Evolutionary conservation across 2,329 filamentous ascomycete genomes (phyloP), one percentile per base, ranked within the genome.

Genomic region (Botrytis fabae): DNA sequence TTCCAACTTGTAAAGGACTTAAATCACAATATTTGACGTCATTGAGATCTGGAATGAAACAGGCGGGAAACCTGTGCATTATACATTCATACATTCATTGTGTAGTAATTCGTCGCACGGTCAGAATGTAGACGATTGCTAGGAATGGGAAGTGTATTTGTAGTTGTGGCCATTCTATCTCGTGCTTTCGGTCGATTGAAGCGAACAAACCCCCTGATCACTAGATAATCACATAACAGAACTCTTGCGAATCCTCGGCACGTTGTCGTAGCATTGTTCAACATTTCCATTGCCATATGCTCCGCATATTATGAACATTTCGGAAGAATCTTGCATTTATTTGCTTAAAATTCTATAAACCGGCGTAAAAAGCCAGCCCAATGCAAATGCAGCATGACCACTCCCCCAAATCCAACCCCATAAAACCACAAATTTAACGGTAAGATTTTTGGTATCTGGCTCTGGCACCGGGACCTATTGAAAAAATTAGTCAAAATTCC

Each of bases 361-460:
- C 77, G 79, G 77, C 76, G 78, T 76, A 78, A 73, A 75, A 76
- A 75, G 77, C 78, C 77, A 78, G 59, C 78, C 79, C 80, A 78
- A 78, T 80, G 78, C 80, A 80, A 80, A 81, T 81, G 78, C 79
- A 79, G 76, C 75, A 80, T 69, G 79, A 78, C 78, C 77, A 77
- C 76, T 78, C 75, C 76, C 77, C 80, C 77, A 76, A 73, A 77
- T 73, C 77, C 76, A 75, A 73, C 76, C 76, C 76, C 74, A 71
- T 78, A 74, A 70, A 75, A 75, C 71, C 74, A 76, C 74, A 76
- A 75, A 75, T 74, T 94, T 95, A 97, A 95, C 95, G 94, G 92
- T 98, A 97, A 81, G 95, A 97, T 90, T 98, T 98, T 90, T 98
- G 95, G 95, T 94, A 98, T 85, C 95, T 92, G 83, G 95, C 89